Percentiles rank a stretch among this genome's conserved stretches.
phyloP scores from a whole-genome alignment of 2,329 filamentous ascomycete genomes.

The Fonsecaea multimorphosa region DNA sequence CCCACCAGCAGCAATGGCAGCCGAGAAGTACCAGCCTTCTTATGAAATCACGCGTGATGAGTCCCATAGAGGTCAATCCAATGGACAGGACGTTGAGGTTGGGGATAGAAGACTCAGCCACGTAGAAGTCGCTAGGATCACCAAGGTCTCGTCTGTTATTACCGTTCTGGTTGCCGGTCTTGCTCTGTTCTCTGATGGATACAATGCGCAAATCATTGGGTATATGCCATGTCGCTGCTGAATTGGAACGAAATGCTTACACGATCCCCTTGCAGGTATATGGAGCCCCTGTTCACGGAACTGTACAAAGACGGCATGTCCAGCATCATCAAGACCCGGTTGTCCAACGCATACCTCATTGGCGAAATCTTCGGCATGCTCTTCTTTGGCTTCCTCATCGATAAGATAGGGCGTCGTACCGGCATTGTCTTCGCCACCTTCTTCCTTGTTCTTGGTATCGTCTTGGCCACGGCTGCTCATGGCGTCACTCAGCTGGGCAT shows the following conservation, averaged over 20 bases:
- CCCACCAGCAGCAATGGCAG: constrained; percentile 3
- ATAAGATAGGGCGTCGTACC: constrained; percentile 57
- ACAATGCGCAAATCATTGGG: constrained; percentile 48
- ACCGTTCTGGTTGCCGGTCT: constrained; percentile 48
- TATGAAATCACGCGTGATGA: constrained; percentile 16
- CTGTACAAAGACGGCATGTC: constrained; percentile 46
- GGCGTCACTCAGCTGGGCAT: constrained; percentile 51
- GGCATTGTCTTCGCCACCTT: constrained; percentile 57
- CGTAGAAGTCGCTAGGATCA: constrained; percentile 19
- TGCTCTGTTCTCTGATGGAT: constrained; percentile 49
- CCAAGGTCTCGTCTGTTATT: constrained; percentile 41
- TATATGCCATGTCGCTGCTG: constrained; percentile 11
- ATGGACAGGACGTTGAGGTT: background rate
- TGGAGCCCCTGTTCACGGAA: constrained; percentile 46
- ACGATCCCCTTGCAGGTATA: constrained; percentile 41
- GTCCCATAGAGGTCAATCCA: background rate
- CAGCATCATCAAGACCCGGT: constrained; percentile 54
- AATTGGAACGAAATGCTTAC: background rate
- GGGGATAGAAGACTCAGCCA: constrained; percentile 4
- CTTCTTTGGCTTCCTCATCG: constrained; percentile 59
- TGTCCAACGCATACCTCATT: constrained; percentile 63
- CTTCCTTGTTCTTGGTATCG: constrained; percentile 56
- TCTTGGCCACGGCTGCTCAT: constrained; percentile 55
- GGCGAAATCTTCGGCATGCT: constrained; percentile 65
- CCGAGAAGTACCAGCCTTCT: constrained; percentile 12